phyloP scores from a whole-genome alignment of 2,329 filamentous ascomycete species.

The Alternaria sp. region DNA sequence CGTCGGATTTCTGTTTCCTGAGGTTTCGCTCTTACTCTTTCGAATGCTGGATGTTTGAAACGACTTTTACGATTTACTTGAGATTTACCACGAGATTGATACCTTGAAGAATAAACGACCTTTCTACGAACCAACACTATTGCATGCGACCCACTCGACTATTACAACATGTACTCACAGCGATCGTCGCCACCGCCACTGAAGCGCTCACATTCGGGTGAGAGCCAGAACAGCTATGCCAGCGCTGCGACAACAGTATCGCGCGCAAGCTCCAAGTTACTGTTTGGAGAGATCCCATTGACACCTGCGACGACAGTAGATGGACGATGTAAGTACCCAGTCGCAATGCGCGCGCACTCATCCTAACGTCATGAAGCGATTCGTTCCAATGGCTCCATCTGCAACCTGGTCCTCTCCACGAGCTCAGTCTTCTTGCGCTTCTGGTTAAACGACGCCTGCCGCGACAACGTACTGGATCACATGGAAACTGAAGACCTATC shows the following conservation, averaged over 20 bases:
- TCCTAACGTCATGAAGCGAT: conserved; percentile 47
- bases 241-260: conserved; percentile 43
- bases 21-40: conserved; percentile 29
- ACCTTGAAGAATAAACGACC: conserved; percentile 7
- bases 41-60: conserved; percentile 28
- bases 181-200: conserved; percentile 44
- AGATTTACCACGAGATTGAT: conserved; percentile 19
- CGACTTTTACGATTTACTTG: conserved; percentile 23
- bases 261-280: conserved; percentile 48
- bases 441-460: conserved; percentile 57
- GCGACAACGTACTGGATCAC: conserved; percentile 53
- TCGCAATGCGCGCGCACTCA: conserved; percentile 3
- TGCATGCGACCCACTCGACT: conserved; percentile 26
- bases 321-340: conserved; percentile 44
- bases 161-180: conserved; percentile 41
- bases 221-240: conserved; percentile 47
- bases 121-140: not conserved
- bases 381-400: conserved; percentile 55
- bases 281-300: conserved; percentile 60
- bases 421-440: conserved; percentile 58
- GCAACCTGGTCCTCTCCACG: conserved; percentile 57
- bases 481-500: conserved; percentile 52
- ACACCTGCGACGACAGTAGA: conserved; percentile 48
- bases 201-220: conserved; percentile 47
- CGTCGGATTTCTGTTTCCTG: conserved; percentile 23